These are phyloP conservation scores for Saturnispora mendoncae DNA, from an alignment of 805 yeast genomes.

Conservation along the genomic window DNA sequence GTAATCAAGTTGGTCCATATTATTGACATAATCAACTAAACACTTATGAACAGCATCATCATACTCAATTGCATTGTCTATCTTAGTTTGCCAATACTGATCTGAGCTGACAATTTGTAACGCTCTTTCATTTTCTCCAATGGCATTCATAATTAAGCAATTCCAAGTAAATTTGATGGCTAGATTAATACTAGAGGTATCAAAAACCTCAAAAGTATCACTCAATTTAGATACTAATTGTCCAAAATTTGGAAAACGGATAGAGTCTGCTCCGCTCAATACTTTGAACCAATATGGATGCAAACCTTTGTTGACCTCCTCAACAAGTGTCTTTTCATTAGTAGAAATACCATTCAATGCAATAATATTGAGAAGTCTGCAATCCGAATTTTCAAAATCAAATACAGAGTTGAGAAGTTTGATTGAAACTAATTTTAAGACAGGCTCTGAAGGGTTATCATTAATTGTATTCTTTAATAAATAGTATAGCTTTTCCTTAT, in stretches of 20 bases:
- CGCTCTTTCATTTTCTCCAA: slow-evolving; percentile 36
- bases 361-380: slow-evolving; percentile 56
- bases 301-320: slow-evolving; percentile 72
- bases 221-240: slow-evolving; percentile 29
- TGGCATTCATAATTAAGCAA: slow-evolving; percentile 57
- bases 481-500: slow-evolving; percentile 36
- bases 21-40: slow-evolving; percentile 17
- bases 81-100: slow-evolving; percentile 62
- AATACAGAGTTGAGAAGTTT: slow-evolving; percentile 57
- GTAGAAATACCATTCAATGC: slow-evolving; percentile 39
- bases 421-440: slow-evolving; percentile 48
- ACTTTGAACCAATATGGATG: slow-evolving; percentile 75
- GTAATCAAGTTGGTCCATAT: slow-evolving; percentile 9
- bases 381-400: slow-evolving; percentile 58
- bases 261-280: slow-evolving; percentile 9
- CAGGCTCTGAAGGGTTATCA: slow-evolving; percentile 23
- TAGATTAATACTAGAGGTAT: slow-evolving; percentile 19
- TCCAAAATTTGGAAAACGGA: slow-evolving; percentile 46
- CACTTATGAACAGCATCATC: slow-evolving; percentile 44
- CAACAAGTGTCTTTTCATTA: slow-evolving; percentile 35
- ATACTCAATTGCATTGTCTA: slow-evolving; percentile 58
- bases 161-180: slow-evolving; percentile 49
- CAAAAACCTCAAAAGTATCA: slow-evolving; percentile 16
- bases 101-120: slow-evolving; percentile 48
- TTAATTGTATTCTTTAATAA: slow-evolving; percentile 21